phyloP scores from a whole-genome alignment of 2,329 filamentous ascomycete genomes.

The Botrytis byssoidea region DNA sequence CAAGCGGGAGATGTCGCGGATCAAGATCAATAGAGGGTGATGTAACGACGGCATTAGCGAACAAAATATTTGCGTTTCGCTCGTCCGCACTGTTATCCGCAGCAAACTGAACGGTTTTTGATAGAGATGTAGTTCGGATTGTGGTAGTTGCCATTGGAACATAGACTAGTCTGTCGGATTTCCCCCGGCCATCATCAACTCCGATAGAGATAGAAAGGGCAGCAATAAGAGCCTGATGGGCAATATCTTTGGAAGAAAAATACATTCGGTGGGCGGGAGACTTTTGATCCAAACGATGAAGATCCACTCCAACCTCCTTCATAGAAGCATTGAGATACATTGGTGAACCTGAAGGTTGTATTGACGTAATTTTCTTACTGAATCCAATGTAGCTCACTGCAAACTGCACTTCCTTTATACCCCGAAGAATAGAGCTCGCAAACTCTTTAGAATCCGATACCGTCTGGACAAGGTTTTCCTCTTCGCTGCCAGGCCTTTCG shows the following conservation, averaged over 20 bases:
- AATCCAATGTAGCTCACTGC: slow-evolving; percentile 88
- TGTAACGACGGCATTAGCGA: slow-evolving; percentile 93
- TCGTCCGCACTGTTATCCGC: slow-evolving; percentile 72
- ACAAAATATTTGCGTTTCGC: slow-evolving; percentile 92
- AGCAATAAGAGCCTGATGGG: slow-evolving; percentile 89
- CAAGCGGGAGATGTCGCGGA: slow-evolving; percentile 83
- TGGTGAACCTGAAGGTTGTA: slow-evolving; percentile 65
- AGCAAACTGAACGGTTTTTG: slow-evolving; percentile 83
- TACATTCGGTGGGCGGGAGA: slow-evolving; percentile 98
- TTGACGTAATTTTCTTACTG: slow-evolving; percentile 71
- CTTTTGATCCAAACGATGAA: slow-evolving; percentile 86
- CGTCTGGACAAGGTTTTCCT: slow-evolving; percentile 70
- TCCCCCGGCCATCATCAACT: slow-evolving; percentile 83
- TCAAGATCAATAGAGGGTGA: slow-evolving; percentile 93
- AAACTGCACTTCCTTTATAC: slow-evolving; percentile 95
- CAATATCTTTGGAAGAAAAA: slow-evolving; percentile 87
- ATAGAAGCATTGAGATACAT: slow-evolving; percentile 85
- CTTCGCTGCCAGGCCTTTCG: slow-evolving; percentile 57
- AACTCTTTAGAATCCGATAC: slow-evolving; percentile 94
- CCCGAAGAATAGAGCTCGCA: slow-evolving; percentile 81
- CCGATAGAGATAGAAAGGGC: slow-evolving; percentile 91
- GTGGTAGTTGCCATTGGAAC: slow-evolving; percentile 97
- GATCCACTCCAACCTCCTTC: slow-evolving; percentile 92
- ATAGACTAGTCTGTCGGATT: slow-evolving; percentile 84
- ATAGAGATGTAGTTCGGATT: slow-evolving; percentile 88